phyloP scores from a whole-genome alignment of 2,329 filamentous ascomycete species.

The Sclerotinia glacialis region DNA sequence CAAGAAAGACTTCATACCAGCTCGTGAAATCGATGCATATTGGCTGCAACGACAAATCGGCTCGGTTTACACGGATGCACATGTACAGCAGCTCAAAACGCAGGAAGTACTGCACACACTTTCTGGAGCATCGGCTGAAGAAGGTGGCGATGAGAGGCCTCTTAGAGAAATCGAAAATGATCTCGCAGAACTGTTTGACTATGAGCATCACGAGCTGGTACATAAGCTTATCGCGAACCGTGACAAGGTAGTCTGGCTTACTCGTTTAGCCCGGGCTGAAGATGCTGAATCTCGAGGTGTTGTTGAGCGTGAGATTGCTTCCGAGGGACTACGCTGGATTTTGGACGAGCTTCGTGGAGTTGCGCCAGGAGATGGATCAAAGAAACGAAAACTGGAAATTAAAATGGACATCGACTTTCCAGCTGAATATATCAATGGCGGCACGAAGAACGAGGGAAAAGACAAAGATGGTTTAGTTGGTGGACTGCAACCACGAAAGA shows the following conservation, averaged over 20 bases:
- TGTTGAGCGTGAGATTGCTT: slow-evolving; percentile 87
- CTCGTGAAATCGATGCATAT: slow-evolving; percentile 92
- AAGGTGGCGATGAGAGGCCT: slow-evolving; percentile 77
- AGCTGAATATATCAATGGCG: slow-evolving; percentile 53
- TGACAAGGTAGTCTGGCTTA: slow-evolving; percentile 95
- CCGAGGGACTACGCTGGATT: slow-evolving; percentile 81
- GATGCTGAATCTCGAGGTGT: slow-evolving; percentile 71
- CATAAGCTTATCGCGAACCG: slow-evolving; percentile 87
- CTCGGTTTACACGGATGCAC: slow-evolving; percentile 81
- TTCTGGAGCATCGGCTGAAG: slow-evolving; percentile 69
- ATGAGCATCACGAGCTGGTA: slow-evolving; percentile 90
- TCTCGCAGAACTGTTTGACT: slow-evolving; percentile 96
- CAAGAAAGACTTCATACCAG: slow-evolving; percentile 64
- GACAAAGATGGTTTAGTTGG: slow-evolving; percentile 70
- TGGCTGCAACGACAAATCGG: slow-evolving; percentile 96
- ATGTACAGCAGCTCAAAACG: slow-evolving; percentile 91
- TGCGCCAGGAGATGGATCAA: slow-evolving; percentile 52
- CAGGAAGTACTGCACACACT: slow-evolving; percentile 79
- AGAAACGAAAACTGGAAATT: slow-evolving; percentile 73
- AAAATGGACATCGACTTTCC: slow-evolving; percentile 92
- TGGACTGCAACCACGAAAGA: slow-evolving; percentile 78
- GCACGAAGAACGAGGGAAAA: slow-evolving; percentile 50
- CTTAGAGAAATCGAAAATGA: slow-evolving; percentile 96
- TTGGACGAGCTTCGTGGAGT: slow-evolving; percentile 84
- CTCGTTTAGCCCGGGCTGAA: slow-evolving; percentile 77